phyloP scores from a whole-genome alignment of 352 stramenopile species.

The Phytophthora agathidicida region DNA sequence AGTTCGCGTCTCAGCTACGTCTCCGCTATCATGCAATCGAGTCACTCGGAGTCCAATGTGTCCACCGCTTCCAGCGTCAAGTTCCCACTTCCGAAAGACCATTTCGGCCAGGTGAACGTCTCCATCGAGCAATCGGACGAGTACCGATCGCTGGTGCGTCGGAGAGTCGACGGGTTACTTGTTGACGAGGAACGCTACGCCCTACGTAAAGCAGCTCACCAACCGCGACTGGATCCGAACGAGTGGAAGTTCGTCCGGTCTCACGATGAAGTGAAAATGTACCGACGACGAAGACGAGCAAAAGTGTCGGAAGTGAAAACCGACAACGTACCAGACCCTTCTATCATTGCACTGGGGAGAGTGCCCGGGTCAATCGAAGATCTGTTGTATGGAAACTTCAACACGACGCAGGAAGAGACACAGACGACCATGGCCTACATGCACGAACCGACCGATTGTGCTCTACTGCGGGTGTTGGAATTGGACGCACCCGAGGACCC shows the following conservation, averaged over 20 bases:
- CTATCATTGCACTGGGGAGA: conserved; percentile 44
- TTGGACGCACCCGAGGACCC: conserved; percentile 41
- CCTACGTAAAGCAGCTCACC: conserved; percentile 1
- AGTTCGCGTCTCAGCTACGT: conserved; percentile 2
- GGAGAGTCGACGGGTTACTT: conserved; percentile 33
- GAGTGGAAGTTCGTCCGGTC: conserved; percentile 47
- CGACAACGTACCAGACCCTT: conserved; percentile 24
- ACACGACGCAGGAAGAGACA: conserved; percentile 43
- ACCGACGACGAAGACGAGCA: conserved; percentile 24
- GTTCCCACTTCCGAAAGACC: conserved; percentile 38
- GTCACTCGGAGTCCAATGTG: conserved; percentile 17
- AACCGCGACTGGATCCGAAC: conserved; percentile 26
- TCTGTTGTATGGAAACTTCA: conserved; percentile 54
- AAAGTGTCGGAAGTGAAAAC: not conserved
- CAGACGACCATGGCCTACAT: conserved; percentile 45
- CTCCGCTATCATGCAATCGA: conserved; percentile 27
- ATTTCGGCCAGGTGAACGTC: conserved; percentile 40
- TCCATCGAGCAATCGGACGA: conserved; percentile 38
- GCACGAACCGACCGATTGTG: conserved; percentile 44
- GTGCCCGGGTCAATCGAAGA: conserved; percentile 60
- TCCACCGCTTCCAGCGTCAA: conserved; percentile 21
- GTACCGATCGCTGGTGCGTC: conserved; percentile 39
- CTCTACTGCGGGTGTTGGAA: conserved; percentile 48
- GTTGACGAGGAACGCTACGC: conserved; percentile 31
- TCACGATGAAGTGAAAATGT: conserved; percentile 45